Conservation (phyloP, 345 rosid genomes). For the Linum usitatissimum region DNA sequence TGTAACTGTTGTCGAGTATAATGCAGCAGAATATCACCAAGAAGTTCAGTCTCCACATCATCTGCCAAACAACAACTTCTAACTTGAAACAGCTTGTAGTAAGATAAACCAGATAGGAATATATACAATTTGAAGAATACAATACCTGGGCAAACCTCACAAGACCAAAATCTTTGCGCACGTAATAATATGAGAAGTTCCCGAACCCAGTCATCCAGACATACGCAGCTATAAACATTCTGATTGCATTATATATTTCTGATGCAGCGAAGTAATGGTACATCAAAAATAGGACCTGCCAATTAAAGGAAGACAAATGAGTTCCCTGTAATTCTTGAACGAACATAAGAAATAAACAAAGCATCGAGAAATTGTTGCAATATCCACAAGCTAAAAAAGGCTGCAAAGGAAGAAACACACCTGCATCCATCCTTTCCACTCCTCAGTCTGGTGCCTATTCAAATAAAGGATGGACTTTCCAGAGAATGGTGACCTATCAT, state of each 20-base stretch:
- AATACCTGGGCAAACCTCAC: slow-evolving; percentile 93
- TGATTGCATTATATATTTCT: slow-evolving; percentile 90
- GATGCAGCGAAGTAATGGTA: slow-evolving; percentile 98
- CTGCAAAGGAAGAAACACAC: slow-evolving; percentile 29
- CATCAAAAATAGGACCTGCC: slow-evolving; percentile 93
- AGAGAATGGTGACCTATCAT: slow-evolving; percentile 73
- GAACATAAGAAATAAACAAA: too few relatives aligned
- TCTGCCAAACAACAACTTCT: slow-evolving; percentile 38
- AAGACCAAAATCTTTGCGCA: slow-evolving; percentile 95
- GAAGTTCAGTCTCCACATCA: slow-evolving; percentile 99
- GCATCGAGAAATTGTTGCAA: background rate
- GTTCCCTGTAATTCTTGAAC: background rate
- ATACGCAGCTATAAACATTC: slow-evolving; percentile 89
- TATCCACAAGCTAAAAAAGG: background rate
- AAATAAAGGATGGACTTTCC: slow-evolving; percentile 84
- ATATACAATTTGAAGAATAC: slow-evolving; percentile 3
- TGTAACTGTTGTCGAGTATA: slow-evolving; percentile 79
- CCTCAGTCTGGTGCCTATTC: slow-evolving; percentile 99
- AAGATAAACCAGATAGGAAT: slow-evolving; percentile 7
- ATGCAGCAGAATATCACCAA: slow-evolving; percentile 78
- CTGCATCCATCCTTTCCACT: slow-evolving; percentile 99
- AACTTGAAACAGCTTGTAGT: slow-evolving; percentile 16
- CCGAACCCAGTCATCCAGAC: slow-evolving; percentile 99
- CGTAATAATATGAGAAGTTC: slow-evolving; percentile 90
- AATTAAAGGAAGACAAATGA: slow-evolving; percentile 13